phyloP scores from a whole-genome alignment of 257 asterid genomes.

The Nyctanthes arbortristis region DNA sequence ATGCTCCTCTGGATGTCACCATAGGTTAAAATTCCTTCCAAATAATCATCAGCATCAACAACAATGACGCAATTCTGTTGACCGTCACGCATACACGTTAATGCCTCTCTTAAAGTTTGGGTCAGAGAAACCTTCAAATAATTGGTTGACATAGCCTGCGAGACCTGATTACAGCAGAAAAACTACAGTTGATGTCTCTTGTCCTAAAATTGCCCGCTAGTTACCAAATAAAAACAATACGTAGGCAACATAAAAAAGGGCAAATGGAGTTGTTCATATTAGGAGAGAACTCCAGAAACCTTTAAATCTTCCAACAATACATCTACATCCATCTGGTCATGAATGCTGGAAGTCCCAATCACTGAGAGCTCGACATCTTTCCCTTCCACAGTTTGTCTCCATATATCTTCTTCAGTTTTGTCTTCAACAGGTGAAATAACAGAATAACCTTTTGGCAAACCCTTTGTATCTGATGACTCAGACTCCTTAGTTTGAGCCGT shows the following conservation, averaged over 20 bases:
- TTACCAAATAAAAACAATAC: conserved; percentile 1
- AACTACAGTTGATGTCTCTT: conserved; percentile 4
- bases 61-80: conserved; percentile 70
- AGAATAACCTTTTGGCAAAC: conserved; percentile 55
- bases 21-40: conserved; percentile 86
- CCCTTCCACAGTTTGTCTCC: conserved; percentile 54
- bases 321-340: conserved; percentile 53
- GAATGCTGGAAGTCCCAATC: conserved; percentile 41
- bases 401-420: conserved; percentile 39
- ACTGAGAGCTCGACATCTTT: conserved; percentile 70
- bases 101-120: conserved; percentile 72
- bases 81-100: conserved; percentile 68
- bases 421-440: conserved; percentile 66
- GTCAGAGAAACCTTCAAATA: conserved; percentile 58
- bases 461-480: conserved; percentile 53
- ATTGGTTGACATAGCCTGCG: conserved; percentile 73
- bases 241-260: neutral
- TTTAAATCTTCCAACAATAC: conserved; percentile 68
- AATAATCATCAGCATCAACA: conserved; percentile 63
- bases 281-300: conserved; percentile 43
- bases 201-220: conserved; percentile 12
- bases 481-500: conserved; percentile 72
- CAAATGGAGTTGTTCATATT: conserved; percentile 18
- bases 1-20: conserved; percentile 74
- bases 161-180: conserved; percentile 59